phyloP scores from a whole-genome alignment of 2,329 filamentous ascomycete genomes.

The Scedosporium apiospermum region DNA sequence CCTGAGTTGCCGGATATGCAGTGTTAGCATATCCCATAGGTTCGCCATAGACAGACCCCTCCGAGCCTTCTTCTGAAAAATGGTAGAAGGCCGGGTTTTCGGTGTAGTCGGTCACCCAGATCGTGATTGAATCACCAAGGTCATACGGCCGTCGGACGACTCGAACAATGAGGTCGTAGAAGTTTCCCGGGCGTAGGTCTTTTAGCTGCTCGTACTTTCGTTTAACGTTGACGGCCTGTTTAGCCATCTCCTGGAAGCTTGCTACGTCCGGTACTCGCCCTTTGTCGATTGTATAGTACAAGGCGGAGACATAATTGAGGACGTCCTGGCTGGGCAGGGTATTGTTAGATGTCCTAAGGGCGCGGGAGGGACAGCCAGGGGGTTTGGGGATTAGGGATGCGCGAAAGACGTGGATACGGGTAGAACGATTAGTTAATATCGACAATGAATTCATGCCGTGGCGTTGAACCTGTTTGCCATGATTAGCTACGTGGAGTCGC shows the following conservation, averaged over 20 bases:
- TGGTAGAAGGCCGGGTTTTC: conserved; percentile 55
- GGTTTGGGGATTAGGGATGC: conserved; percentile 25
- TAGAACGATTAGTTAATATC: conserved; percentile 31
- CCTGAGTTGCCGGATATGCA: conserved; percentile 11
- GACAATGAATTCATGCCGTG: conserved; percentile 22
- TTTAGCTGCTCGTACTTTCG: conserved; percentile 57
- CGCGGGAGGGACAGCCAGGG: conserved; percentile 25
- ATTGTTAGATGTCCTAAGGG: conserved; percentile 16
- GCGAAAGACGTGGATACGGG: conserved; percentile 35
- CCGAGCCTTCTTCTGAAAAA: conserved; percentile 19
- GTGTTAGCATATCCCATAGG: conserved; percentile 34
- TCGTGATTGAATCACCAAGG: conserved; percentile 35
- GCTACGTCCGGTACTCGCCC: conserved; percentile 25
- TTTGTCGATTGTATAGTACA: conserved; percentile 37
- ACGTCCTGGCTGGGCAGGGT: conserved; percentile 17
- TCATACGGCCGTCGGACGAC: conserved; percentile 47
- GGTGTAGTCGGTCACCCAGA: conserved; percentile 82
- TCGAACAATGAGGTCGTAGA: conserved; percentile 62
- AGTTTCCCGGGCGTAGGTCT: conserved; percentile 46
- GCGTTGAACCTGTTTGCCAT: conserved; percentile 29
- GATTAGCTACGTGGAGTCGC: conserved; percentile 1
- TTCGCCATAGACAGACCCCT: conserved; percentile 38
- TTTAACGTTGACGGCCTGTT: conserved; percentile 31
- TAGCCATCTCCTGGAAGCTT: conserved; percentile 29
- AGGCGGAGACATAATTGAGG: conserved; percentile 34